Evolutionary conservation across 2,329 filamentous ascomycete species (phyloP).

Genomic region (Berkeleyomyces basicola): DNA sequence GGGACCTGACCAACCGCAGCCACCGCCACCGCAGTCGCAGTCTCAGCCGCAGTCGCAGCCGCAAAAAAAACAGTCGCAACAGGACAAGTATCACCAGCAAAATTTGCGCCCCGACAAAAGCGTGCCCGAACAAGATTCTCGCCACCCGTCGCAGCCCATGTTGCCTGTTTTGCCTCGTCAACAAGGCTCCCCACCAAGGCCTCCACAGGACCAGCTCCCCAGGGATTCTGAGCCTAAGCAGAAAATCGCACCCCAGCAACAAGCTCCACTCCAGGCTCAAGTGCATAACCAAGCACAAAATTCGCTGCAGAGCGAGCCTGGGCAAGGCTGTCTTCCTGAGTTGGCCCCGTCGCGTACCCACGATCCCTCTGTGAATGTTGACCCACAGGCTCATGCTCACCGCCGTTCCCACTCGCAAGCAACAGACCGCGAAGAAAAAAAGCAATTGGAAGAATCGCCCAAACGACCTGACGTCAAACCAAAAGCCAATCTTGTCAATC

Average conservation of each 20-base stretch:
- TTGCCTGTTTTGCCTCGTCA: conserved; percentile 9
- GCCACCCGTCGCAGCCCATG: conserved; percentile 19
- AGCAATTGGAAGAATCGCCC: not conserved
- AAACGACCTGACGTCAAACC: not conserved
- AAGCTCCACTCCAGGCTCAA: conserved; percentile 7
- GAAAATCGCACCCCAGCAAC: conserved; percentile 9
- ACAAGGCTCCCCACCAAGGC: conserved; percentile 22
- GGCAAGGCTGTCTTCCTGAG: not conserved
- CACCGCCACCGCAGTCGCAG: not conserved
- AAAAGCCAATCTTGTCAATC: not conserved
- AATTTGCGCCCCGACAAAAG: conserved; percentile 15
- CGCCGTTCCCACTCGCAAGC: conserved; percentile 3
- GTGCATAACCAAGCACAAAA: conserved; percentile 8
- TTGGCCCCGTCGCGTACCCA: not conserved
- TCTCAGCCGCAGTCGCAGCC: conserved; percentile 15
- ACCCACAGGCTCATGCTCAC: not conserved
- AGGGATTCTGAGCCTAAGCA: conserved; percentile 6
- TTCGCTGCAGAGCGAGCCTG: conserved; percentile 19
- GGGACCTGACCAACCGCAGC: conserved; percentile 6
- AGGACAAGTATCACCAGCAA: conserved; percentile 10
- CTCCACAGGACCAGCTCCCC: conserved; percentile 2
- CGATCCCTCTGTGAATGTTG: not conserved
- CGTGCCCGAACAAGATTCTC: conserved; percentile 15
- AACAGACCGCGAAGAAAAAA: not conserved
- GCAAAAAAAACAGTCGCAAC: conserved; percentile 16